Evolutionary conservation across 306 rosid species (phyloP), one percentile per base, ranked within the genome.

Genomic region (Canavalia ensiformis): DNA sequence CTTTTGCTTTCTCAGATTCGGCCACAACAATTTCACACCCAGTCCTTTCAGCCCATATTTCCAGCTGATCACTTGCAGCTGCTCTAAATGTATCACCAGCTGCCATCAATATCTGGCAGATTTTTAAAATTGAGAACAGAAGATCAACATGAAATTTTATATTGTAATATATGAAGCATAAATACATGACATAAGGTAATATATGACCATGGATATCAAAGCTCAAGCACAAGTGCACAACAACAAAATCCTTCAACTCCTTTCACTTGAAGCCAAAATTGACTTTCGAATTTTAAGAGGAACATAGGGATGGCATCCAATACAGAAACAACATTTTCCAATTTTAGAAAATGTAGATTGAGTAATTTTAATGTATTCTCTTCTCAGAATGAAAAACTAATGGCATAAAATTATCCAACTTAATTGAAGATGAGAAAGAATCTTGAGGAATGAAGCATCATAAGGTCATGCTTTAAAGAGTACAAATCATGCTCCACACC

Each of bases 21-120:
- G 98, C 96, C 72, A 88, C 82, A 80, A 95, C 89, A 84, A 95
- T 95, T 86, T 95, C 97, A 86, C 99, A 95, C 41, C 88, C 98
- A 79, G 93, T 90, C 85, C 99, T 90, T 87, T 90, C 97, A 12
- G 99, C 99, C 99, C 99, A 95, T 83, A 95, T 93, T 88, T 95
- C 99, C 47, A 95, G 90, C 89, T 95, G 98, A 76, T 95, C 99
- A 79, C 97, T 85, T 34, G 99, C 98, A 79, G 99, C 99, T 82
- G 99, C 98, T 90, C 99, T 90, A 85, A 93, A 95, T 34, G 99
- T 95, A 88, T 95, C 99, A 52, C 99, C 99, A 54, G 98, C 99
- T 37, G 98, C 99, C 93, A 95, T 88, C 87, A 95, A 68, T 81
- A 95, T 92, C 99, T 93, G 85, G 62, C 39, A 77, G 76, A 83